Conservation (phyloP, 805 yeast genomes). For the Komagataella pseudopastoris region DNA sequence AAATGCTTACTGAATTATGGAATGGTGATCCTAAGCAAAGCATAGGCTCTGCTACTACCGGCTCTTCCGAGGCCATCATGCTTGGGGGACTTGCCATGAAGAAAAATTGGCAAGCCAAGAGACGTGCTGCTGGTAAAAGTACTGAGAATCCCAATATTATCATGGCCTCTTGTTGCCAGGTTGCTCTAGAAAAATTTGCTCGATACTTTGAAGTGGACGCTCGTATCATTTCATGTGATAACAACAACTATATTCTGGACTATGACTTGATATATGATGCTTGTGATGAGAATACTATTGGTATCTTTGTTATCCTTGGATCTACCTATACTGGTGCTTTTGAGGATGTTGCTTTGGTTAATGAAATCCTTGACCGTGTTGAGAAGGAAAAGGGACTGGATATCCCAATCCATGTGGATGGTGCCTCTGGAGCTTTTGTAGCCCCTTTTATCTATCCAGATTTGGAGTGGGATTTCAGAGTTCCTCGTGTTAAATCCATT, state of each 20-base stretch:
- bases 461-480: conserved; percentile 71
- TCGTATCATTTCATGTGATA: conserved; percentile 55
- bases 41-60: conserved; percentile 86
- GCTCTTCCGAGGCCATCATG: conserved; percentile 90
- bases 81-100: conserved; percentile 89
- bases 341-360: conserved; percentile 56
- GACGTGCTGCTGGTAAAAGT: conserved; percentile 46
- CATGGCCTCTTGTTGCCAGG: conserved; percentile 91
- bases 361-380: conserved; percentile 52
- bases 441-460: conserved; percentile 78
- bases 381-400: conserved; percentile 52
- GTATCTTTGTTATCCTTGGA: conserved; percentile 78
- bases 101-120: conserved; percentile 69
- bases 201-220: conserved; percentile 87
- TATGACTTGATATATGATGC: conserved; percentile 40
- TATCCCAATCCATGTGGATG: conserved; percentile 86
- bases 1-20: conserved; percentile 74
- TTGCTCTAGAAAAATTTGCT: conserved; percentile 88
- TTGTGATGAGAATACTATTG: conserved; percentile 87
- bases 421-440: conserved; percentile 82
- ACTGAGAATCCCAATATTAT: conserved; percentile 64
- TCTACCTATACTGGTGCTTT: conserved; percentile 91
- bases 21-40: conserved; percentile 29
- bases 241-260: conserved; percentile 55
- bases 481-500: conserved; percentile 68